Evolutionary conservation across 371 early-diverging fungal genomes (phyloP).

Genomic region (Fennellomyces sp.): DNA sequence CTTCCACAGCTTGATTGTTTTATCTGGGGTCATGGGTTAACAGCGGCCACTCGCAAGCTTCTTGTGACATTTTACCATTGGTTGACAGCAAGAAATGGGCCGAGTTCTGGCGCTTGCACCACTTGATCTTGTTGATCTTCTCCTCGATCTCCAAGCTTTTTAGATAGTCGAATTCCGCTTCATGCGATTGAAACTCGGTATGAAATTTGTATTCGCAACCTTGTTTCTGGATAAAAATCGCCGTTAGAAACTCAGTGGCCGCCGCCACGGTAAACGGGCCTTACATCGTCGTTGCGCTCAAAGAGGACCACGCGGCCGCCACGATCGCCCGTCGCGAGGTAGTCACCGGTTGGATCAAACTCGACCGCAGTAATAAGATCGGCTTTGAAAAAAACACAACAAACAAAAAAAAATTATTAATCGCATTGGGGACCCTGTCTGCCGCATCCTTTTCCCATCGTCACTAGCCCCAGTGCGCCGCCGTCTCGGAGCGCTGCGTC

Average conservation of each 20-base stretch:
- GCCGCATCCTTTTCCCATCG: too few relatives aligned
- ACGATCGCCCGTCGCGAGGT: constrained; percentile 93
- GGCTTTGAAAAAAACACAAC: constrained; percentile 58
- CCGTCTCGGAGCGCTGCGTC: too few relatives aligned
- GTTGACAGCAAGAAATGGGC: constrained; percentile 97
- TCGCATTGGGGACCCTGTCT: too few relatives aligned
- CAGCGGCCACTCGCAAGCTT: neutral
- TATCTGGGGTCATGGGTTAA: constrained; percentile 64
- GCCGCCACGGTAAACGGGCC: too few relatives aligned
- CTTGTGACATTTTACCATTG: constrained; percentile 70
- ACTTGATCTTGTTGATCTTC: constrained; percentile 98
- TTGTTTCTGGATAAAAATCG: constrained; percentile 76
- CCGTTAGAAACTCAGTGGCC: neutral
- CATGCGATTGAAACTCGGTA: constrained; percentile 99
- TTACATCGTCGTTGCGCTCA: constrained; percentile 94
- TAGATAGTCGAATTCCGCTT: constrained; percentile 99
- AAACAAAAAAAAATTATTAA: neutral
- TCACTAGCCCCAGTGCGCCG: too few relatives aligned
- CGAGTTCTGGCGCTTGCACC: constrained; percentile 93
- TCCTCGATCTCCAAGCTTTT: constrained; percentile 99
- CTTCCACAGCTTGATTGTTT: constrained; percentile 99
- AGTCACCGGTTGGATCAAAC: constrained; percentile 96
- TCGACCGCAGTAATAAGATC: constrained; percentile 98
- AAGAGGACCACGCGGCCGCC: constrained; percentile 98
- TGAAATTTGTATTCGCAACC: constrained; percentile 99